Evolutionary conservation across 1,284 basidiomycete genomes (phyloP).

Genomic region (Inonotus obliquus): DNA sequence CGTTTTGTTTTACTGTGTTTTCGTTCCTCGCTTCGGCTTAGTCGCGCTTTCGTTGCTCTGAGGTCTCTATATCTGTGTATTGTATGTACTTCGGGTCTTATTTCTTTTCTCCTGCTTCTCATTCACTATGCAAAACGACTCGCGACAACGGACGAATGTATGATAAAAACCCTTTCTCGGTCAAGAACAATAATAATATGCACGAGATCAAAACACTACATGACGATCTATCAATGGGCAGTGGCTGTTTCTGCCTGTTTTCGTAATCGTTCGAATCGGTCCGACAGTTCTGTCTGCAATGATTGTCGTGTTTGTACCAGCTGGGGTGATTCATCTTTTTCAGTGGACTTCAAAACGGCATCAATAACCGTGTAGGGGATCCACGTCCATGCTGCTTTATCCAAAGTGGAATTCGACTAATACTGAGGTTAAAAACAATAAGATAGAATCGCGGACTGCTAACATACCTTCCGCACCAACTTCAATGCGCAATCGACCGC

Average conservation of each 20-base stretch:
- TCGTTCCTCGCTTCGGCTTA: neutral
- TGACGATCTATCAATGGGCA: neutral
- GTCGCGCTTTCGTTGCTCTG: neutral
- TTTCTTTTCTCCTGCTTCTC: neutral
- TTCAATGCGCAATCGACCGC: slow-evolving; percentile 71
- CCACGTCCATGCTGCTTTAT: slow-evolving; percentile 62
- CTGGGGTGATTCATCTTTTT: slow-evolving; percentile 45
- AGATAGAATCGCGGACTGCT: slow-evolving; percentile 3
- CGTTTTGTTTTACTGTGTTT: neutral
- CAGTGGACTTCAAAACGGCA: slow-evolving; percentile 71
- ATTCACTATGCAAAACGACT: neutral
- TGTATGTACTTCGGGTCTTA: neutral
- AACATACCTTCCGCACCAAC: slow-evolving; percentile 61
- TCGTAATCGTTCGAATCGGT: slow-evolving; percentile 59
- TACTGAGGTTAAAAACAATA: slow-evolving; percentile 6
- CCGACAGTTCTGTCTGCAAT: slow-evolving; percentile 53
- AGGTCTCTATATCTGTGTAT: neutral
- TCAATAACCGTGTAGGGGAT: slow-evolving; percentile 86
- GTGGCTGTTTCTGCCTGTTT: slow-evolving; percentile 38
- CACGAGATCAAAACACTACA: neutral
- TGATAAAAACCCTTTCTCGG: neutral
- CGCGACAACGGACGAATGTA: neutral
- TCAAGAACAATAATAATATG: no score
- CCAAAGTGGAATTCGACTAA: slow-evolving; percentile 56
- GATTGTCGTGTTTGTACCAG: slow-evolving; percentile 38